Conservation (phyloP, 352 stramenopile species). For the Blastocystis sp. region DNA sequence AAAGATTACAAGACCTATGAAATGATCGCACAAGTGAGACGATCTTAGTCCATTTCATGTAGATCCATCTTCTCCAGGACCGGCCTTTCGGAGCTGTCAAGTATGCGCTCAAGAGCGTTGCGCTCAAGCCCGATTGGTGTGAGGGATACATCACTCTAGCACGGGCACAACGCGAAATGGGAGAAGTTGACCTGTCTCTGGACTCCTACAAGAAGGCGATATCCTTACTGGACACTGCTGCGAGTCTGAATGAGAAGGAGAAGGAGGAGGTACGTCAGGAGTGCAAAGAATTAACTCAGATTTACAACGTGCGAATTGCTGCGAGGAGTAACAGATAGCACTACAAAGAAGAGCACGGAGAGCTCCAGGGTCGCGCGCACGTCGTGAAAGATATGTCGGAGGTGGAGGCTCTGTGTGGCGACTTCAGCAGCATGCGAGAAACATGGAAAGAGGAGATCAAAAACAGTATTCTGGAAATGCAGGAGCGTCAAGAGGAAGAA, state of each 20-base stretch:
- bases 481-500: slow-evolving; percentile 27
- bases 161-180: slow-evolving; percentile 37
- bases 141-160: slow-evolving; percentile 35
- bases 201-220: slow-evolving; percentile 44
- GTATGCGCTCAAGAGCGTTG: slow-evolving; percentile 20
- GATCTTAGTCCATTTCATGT: not conserved
- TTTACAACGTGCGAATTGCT: not conserved
- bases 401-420: not conserved
- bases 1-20: slow-evolving; percentile 48
- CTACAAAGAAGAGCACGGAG: slow-evolving; percentile 31
- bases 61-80: slow-evolving; percentile 29
- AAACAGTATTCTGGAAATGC: slow-evolving; percentile 8
- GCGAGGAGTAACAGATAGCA: not conserved
- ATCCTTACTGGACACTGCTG: not conserved
- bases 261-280: slow-evolving; percentile 19
- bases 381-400: slow-evolving; percentile 12
- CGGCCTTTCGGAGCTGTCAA: slow-evolving; percentile 43
- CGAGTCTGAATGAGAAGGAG: slow-evolving; percentile 11
- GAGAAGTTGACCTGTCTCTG: slow-evolving; percentile 8
- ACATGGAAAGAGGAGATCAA: slow-evolving; percentile 53
- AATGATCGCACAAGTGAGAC: slow-evolving; percentile 27
- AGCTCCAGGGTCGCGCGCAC: slow-evolving; percentile 28
- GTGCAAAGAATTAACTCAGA: not conserved
- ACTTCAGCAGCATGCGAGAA: slow-evolving; percentile 36
- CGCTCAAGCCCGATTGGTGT: slow-evolving; percentile 35